Base-by-base conservation (phyloP, 352 stramenopile genomes). In the Halophytophthora polymorphica region DNA sequence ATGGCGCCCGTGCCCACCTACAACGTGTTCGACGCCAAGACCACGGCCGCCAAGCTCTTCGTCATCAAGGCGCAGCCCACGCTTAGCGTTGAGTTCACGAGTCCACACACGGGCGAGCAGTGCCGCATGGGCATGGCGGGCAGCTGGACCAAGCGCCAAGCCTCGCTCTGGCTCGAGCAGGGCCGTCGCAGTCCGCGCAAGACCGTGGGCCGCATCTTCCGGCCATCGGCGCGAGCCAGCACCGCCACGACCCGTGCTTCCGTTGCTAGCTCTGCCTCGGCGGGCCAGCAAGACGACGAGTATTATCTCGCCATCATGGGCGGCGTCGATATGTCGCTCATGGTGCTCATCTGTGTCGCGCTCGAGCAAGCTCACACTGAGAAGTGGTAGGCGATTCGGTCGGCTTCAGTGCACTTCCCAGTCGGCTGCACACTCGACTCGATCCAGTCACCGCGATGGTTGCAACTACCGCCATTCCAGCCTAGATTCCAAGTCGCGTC, bases 261-360 rank as follows among this genome's bases (percentile, higher is more conserved):
- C 0, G 12, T 12, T 6, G 29, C 29, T 12, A 34, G 29, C 29
- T 69, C 50, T 2, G 14, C 60, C 19, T 71, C 53, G 22, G 59
- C 43, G 17, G 49, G 36, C 12, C 44, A 67, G 25, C 36, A 61
- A 14, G 51, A 69, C 21, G 64, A 69, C 31, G 53, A 66, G 6
- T 77, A 73, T 25, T 68, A 65, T 19, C 50, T 77, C 31, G 60
- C 56, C 38, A 58, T 77, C 22, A 63, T 62, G 38, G 55, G 54
- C 11, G 65, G 64, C 14, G 50, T 75, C 2, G 69, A 78, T 29
- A 73, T 73, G 61, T 44, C 61, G n/a, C 56, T 78, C 18, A 69
- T 75, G 35, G 53, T 78, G 37, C 58, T 78, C 14, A 61, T 78
- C 37, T 73, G 69, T 39, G 64, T 75, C 35, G 61, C 69, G n/a